Evolutionary conservation across 2,329 filamentous ascomycete genomes (phyloP).

Genomic region (Mollisia scopiformis): DNA sequence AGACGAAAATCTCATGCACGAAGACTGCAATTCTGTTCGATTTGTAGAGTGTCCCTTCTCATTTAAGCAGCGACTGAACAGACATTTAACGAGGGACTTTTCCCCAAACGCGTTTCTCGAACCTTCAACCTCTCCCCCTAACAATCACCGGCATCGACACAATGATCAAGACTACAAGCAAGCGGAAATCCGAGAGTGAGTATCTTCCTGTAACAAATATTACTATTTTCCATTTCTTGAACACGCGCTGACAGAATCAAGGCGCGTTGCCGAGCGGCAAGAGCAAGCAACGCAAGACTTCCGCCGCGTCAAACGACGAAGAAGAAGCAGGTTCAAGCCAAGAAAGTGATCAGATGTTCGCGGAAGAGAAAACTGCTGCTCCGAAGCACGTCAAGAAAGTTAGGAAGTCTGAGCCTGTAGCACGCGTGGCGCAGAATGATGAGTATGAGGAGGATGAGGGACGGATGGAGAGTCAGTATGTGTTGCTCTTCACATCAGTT

Average conservation of each 20-base stretch:
- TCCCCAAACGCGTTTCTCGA: not conserved
- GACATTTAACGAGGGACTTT: not conserved
- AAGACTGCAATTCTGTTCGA: not conserved
- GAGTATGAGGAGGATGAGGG: conserved; percentile 33
- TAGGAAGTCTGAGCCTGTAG: conserved; percentile 25
- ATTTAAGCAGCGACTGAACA: not conserved
- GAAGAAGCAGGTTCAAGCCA: conserved; percentile 7
- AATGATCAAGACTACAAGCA: conserved; percentile 15
- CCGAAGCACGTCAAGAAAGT: conserved; percentile 23
- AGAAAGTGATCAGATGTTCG: conserved; percentile 8
- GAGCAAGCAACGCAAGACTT: conserved; percentile 21
- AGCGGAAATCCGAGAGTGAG: conserved; percentile 30
- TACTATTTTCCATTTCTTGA: not conserved
- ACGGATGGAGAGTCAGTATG: conserved; percentile 33
- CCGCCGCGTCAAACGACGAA: conserved; percentile 7
- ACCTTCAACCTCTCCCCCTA: not conserved
- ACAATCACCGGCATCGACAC: not conserved
- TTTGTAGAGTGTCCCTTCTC: not conserved
- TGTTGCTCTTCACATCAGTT: too few relatives aligned
- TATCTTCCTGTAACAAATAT: not conserved
- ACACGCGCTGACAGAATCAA: conserved; percentile 14
- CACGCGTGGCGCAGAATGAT: conserved; percentile 15
- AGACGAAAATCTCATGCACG: not conserved
- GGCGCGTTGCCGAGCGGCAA: conserved; percentile 22
- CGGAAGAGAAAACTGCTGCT: conserved; percentile 1